Base-by-base conservation (phyloP, 768 basidiomycete genomes). In the Rubroboletus satanas region DNA sequence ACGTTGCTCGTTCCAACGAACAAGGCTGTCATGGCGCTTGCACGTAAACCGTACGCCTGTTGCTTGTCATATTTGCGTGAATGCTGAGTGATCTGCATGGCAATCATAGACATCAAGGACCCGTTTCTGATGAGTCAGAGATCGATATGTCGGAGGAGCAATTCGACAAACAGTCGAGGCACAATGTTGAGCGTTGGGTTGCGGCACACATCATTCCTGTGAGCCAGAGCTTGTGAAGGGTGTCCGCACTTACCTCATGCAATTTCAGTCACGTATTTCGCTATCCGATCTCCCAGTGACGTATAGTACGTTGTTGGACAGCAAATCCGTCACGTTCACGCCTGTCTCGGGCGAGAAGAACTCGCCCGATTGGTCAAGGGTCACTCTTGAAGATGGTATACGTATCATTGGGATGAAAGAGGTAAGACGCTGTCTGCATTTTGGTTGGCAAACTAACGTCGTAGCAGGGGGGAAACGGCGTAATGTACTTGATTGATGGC, bases 1-100 rank as follows among this genome's bases (percentile, higher is more conserved):
- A 91, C 91, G 0, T 49, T 95, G 10, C 77, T 96, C 41, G 91
- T 86, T 5, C 93, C 93, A 0, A 90, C 88, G 26, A 94, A 96
- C 71, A 89, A 87, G 69, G 93, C 91, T 9, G 83, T 94, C 15
- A 90, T 93, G 82, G 84, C 85, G 5, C 73, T 93, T 50, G 68
- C 83, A 3, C 74, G 83, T 63, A 93, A 94, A 71, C 93, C 93
- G 90, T 94, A 71, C 73, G 88, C 76, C 31, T 1, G 1, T 9
- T 28, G 14, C 38, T 28, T 17, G 1, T 33, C 48, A 5, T 8
- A 11, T 42, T 26, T 14, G 7, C 42, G 10, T 2, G 5, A 39
- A 41, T 1, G 15, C 11, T 4, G 38, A 8, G 37, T 44, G 12
- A 5, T 49, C n/a, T 49, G 10, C 32, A 7, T 49, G 29, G 26